Conservation (phyloP, 208 protist species). For the Strigomonas galati region DNA sequence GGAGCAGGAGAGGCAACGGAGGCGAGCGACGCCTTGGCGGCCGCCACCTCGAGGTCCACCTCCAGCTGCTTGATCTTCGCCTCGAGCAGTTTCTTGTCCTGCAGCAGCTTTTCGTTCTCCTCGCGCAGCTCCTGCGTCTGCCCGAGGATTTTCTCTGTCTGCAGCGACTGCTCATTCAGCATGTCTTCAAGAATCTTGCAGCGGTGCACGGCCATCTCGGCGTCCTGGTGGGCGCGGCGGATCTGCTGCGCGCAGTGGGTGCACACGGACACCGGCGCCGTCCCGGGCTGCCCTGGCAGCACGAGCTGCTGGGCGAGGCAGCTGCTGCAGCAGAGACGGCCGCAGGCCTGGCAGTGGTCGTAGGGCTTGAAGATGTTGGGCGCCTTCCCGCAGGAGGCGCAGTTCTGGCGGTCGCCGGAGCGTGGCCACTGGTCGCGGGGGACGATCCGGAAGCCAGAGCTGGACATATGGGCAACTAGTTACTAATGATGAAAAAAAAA, state of each 20-base stretch:
- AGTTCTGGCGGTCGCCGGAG: slow-evolving; percentile 13
- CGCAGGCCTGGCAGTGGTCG: slow-evolving; percentile 56
- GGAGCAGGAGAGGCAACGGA: slow-evolving; percentile 3
- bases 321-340: slow-evolving; percentile 44
- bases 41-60: slow-evolving; percentile 33
- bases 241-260: slow-evolving; percentile 40
- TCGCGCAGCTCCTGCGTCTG: slow-evolving; percentile 35
- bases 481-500: background rate
- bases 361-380: slow-evolving; percentile 36
- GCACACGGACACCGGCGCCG: slow-evolving; percentile 47
- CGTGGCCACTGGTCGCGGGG: slow-evolving; percentile 4
- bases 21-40: slow-evolving; percentile 18
- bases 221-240: slow-evolving; percentile 30
- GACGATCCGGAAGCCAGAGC: background rate
- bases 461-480: background rate
- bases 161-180: slow-evolving; percentile 40
- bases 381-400: slow-evolving; percentile 41
- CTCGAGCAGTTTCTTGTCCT: slow-evolving; percentile 37
- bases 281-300: slow-evolving; percentile 31
- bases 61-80: slow-evolving; percentile 31
- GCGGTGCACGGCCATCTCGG: slow-evolving; percentile 41
- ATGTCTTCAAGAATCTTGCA: slow-evolving; percentile 43
- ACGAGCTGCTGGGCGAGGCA: slow-evolving; percentile 45
- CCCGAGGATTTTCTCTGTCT: slow-evolving; percentile 36
- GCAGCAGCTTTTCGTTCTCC: slow-evolving; percentile 45